Base-by-base conservation (phyloP, 1,284 basidiomycete genomes). In the Tilletia walkeri region DNA sequence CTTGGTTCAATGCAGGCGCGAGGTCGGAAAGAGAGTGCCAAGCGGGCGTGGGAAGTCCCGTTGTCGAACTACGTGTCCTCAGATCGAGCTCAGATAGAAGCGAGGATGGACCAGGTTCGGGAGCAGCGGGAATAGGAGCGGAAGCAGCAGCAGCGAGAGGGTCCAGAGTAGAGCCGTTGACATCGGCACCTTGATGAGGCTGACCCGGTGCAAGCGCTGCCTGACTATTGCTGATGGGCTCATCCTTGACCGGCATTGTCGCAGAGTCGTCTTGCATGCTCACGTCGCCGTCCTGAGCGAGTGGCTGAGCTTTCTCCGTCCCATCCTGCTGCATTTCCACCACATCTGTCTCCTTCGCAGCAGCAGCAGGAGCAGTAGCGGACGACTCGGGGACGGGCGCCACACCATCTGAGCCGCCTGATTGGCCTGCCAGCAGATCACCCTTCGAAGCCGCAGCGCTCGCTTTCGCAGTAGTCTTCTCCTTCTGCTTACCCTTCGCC, bases 1-100 rank as follows among this genome's bases (percentile, higher is more conserved):
- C 70, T 39, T 77, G 74, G n/a, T 72, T 73, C 59, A 83, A 73
- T 2, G 79, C 74, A 16, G 82, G 81, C 53, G 78, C 67, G 70
- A 75, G 50, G 72, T 72, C 24, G 66, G 48, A 41, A 72, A 75
- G 34, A 12, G 54, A 56, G 20, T 30, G 54, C 54, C 41, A 45
- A 45, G 41, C 41, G 41, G 41, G 63, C 73, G 73, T 45, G 71
- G 66, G 16, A 18, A 53, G 6, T 6, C 18, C 50, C 50, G 50
- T 10, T 18, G 18, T 14, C 14, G 41, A 45, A 14, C 14, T 45
- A 14, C 41, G 41, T 45, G 41, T 14, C 41, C 41, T 7, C 14
- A 45, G 41, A 45, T 45, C 41, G 14, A 45, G 41, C 41, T 45
- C 41, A 14, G 41, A 9, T 9, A 45, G 41, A 45, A 45, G 41